phyloP scores from a whole-genome alignment of 371 early-diverging fungal genomes.

The Apophysomyces trapeziformis region DNA sequence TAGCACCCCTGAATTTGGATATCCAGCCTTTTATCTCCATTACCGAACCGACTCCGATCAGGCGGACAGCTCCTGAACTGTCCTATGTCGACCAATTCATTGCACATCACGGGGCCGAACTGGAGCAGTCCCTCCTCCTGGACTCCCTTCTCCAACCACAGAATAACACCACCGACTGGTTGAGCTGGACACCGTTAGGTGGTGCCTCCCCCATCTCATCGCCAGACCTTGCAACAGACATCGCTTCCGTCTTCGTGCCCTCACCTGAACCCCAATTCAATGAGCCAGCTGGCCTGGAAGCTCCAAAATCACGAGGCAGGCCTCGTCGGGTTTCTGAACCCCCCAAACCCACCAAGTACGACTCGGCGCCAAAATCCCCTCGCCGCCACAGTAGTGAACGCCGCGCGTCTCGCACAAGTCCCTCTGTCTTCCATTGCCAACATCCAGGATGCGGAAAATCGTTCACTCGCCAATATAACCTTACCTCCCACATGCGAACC shows the following conservation, averaged over 20 bases:
- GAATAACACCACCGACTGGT: constrained; percentile 12
- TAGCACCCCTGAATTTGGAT: constrained; percentile 19
- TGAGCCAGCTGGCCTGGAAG: constrained; percentile 9
- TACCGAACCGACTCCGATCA: constrained; percentile 30
- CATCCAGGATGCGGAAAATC: constrained; percentile 65
- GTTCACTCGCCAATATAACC: constrained; percentile 73
- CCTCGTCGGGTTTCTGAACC: constrained; percentile 34
- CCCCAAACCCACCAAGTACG: constrained; percentile 17
- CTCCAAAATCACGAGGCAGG: constrained; percentile 4
- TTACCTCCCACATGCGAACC: constrained; percentile 74
- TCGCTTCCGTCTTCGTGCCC: constrained; percentile 16
- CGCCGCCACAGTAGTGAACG: constrained; percentile 28
- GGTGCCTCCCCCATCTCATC: constrained; percentile 12
- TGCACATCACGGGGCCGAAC: constrained; percentile 17
- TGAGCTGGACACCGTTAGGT: constrained; percentile 20
- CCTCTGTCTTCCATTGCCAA: constrained; percentile 20
- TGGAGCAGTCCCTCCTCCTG: constrained; percentile 15
- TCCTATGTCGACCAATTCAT: constrained; percentile 22
- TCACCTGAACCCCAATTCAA: constrained; percentile 5
- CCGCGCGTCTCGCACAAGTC: not conserved
- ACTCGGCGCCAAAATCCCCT: constrained; percentile 7
- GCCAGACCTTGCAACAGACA: constrained; percentile 18
- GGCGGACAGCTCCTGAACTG: constrained; percentile 19
- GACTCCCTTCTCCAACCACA: constrained; percentile 3
- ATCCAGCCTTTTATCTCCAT: constrained; percentile 34